Percentiles rank a stretch among this genome's conserved stretches.
These are phyloP conservation scores for Botryosphaeria agaves DNA, from an alignment of 2,329 filamentous ascomycete species.

Conservation along the genomic window DNA sequence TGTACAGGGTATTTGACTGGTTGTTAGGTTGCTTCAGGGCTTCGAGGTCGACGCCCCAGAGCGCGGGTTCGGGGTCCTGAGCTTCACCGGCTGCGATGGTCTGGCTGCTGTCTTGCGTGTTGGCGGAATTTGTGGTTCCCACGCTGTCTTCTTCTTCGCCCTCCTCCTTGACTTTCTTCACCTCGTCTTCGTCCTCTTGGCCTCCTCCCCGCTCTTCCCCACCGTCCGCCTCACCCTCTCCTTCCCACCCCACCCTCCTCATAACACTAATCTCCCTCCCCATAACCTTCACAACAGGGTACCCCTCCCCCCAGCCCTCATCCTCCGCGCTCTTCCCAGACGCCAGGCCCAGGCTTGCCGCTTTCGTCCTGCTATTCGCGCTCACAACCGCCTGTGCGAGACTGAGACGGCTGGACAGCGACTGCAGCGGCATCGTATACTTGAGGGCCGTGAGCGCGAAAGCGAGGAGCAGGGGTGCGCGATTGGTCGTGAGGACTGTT, in stretches of 20 bases:
- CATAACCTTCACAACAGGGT: conserved; percentile 56
- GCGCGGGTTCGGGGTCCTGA: no score
- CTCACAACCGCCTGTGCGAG: conserved; percentile 73
- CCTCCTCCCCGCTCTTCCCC: conserved; percentile 24
- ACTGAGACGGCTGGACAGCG: conserved; percentile 66
- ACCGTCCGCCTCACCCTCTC: no score
- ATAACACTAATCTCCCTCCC: conserved; percentile 58
- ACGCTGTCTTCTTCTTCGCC: conserved; percentile 11
- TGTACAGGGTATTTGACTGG: no score
- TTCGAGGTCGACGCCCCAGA: conserved; percentile 43
- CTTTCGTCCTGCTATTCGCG: conserved; percentile 62
- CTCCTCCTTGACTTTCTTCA: conserved; percentile 2
- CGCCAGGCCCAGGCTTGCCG: conserved; percentile 56
- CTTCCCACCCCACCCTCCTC: conserved; percentile 63
- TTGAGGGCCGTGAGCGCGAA: conserved; percentile 60
- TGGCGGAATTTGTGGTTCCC: no score
- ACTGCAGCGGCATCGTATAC: conserved; percentile 74
- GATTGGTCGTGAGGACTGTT: conserved; percentile 51
- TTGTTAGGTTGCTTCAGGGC: conserved; percentile 30
- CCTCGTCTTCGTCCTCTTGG: conserved; percentile 3
- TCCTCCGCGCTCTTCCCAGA: conserved; percentile 47
- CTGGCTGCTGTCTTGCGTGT: no score
- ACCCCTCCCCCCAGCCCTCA: conserved; percentile 56
- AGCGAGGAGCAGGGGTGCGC: conserved; percentile 66
- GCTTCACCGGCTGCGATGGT: no score